These are phyloP conservation scores for Wickerhamiella kurtzmanii DNA, from an alignment of 805 yeast genomes.

Conservation along the genomic window DNA sequence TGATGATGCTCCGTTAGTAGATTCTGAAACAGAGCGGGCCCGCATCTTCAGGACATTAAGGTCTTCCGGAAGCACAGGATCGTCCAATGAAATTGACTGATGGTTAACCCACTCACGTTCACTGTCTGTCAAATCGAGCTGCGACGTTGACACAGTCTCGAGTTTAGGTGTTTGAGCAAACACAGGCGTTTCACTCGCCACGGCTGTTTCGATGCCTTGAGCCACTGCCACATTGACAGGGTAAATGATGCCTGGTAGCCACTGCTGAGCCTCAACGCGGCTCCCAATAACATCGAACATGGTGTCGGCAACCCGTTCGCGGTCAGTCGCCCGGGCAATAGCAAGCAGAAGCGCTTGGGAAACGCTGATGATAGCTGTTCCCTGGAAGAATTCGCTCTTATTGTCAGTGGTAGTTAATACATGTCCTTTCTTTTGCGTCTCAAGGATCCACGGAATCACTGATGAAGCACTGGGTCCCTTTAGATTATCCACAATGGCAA, in stretches of 20 bases:
- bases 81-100: neutral
- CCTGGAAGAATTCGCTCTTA: neutral
- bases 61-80: neutral
- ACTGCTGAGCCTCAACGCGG: slow-evolving; percentile 9
- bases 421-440: slow-evolving; percentile 1
- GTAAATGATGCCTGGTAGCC: slow-evolving; percentile 19
- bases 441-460: slow-evolving; percentile 12
- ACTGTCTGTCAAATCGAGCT: neutral
- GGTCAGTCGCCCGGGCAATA: slow-evolving; percentile 4
- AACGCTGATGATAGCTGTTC: slow-evolving; percentile 1
- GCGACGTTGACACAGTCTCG: neutral
- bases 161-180: neutral
- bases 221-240: slow-evolving; percentile 14
- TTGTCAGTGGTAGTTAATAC: neutral
- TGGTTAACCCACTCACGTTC: neutral
- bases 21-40: neutral
- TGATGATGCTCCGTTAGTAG: neutral
- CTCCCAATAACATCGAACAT: slow-evolving; percentile 6
- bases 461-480: slow-evolving; percentile 1
- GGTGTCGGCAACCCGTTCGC: slow-evolving; percentile 7
- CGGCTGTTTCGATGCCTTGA: neutral
- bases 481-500: slow-evolving; percentile 5
- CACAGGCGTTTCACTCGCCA: neutral
- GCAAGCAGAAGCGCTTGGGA: slow-evolving; percentile 13
- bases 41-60: neutral